Base-by-base conservation (phyloP, 1,284 basidiomycete genomes). In the Apiotrichum mycotoxinovorans region DNA sequence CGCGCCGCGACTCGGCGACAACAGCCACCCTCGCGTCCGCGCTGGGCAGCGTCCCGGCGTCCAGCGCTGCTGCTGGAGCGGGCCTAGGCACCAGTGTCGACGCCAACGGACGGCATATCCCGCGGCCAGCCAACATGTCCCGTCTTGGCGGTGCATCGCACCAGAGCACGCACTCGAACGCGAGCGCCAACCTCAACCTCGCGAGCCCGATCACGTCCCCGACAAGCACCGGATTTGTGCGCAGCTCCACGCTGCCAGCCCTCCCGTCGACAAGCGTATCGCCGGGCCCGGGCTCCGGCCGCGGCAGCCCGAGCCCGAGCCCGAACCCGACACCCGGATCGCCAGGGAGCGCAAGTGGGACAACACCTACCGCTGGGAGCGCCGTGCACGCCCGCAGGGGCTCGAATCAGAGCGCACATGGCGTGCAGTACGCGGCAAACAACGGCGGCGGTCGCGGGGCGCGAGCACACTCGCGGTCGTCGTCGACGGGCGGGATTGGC, bases 51-150 rank as follows among this genome's bases (percentile, higher is more conserved):
- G 30, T 30, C 7, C 7, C 30, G 12, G 30, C 30, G 12, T 5
- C 30, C 30, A 40, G 38, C 55, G 55, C 27, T 45, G 44, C 9
- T 50, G 46, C 26, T 52, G 50, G 30, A 54, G 58, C 40, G n/a
- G 20, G n/a, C n/a, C n/a, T 8, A 22, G 4, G 14, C 33, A 42
- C 67, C 4, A 64, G 64, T 34, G 14, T 20, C 20, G n/a, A 54
- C 65, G 12, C 40, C 25, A 25, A n/a, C 18, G 22, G 27, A 7
- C 42, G 42, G 5, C 8, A 11, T 18, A 60, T 66, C 14, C 66
- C 63, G 23, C 66, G 68, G 35, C 71, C 71, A 30, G 65, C 66
- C 17, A 73, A 73, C 51, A 30, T 38, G 34, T 45, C 42, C 42
- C 51, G 51, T 9, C 51, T 52, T 20, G 54, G 47, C 35, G 45